Evolutionary conservation across 345 rosid genomes (phyloP).

Genomic region (Eucalyptus tenuipes): DNA sequence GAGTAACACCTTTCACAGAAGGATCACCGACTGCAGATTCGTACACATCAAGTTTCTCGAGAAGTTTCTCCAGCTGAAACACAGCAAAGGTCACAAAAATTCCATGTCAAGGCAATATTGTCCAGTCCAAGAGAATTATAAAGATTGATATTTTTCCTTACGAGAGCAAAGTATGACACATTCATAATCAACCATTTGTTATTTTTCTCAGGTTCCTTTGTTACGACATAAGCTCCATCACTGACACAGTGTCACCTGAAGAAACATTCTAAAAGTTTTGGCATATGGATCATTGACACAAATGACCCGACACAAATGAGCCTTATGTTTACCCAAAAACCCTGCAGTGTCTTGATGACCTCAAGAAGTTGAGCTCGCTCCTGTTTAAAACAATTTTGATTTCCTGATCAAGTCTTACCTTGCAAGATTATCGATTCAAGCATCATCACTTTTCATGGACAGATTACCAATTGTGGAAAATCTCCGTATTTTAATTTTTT

Average conservation of each 20-base stretch:
- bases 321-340: not conserved
- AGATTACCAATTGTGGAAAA: not conserved
- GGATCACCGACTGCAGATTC: constrained; percentile 75
- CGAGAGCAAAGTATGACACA: not conserved
- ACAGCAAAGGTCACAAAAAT: not conserved
- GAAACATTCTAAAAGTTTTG: not conserved
- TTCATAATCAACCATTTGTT: not conserved
- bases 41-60: constrained; percentile 70
- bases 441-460: not conserved
- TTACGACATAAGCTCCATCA: not conserved
- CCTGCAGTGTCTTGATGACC: not conserved
- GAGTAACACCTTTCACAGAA: constrained; percentile 40
- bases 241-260: not conserved
- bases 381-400: not conserved
- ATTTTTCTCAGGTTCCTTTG: not conserved
- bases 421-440: not conserved
- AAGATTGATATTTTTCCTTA: not conserved
- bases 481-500: not conserved
- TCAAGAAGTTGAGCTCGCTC: not conserved
- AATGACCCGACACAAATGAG: not conserved
- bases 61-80: constrained; percentile 61
- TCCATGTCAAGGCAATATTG: not conserved
- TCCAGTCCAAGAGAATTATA: not conserved
- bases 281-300: not conserved
- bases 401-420: not conserved